These are phyloP conservation scores for Nannochloropsis gaditana DNA, from an alignment of 108 stramenopile genomes.

Conservation along the genomic window DNA sequence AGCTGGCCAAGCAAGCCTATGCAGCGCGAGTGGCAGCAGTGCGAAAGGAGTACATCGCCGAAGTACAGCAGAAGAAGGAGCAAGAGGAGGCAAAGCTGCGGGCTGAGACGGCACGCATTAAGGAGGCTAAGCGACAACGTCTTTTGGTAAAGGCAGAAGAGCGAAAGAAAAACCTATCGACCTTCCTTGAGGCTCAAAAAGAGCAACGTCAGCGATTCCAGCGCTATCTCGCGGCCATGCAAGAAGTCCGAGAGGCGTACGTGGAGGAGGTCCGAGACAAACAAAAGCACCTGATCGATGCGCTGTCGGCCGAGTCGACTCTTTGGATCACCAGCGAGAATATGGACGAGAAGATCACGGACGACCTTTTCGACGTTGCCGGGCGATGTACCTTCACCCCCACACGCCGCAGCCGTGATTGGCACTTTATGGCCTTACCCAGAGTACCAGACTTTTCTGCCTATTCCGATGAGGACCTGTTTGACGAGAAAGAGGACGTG, in stretches of 20 bases:
- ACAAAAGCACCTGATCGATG: not conserved
- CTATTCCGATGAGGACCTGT: not conserved
- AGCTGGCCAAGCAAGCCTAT: not conserved
- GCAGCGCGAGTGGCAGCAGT: not conserved
- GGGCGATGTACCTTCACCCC: not conserved
- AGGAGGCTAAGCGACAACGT: slow-evolving; percentile 12
- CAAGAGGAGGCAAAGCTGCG: not conserved
- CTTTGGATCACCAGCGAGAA: slow-evolving; percentile 20
- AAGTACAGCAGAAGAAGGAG: not conserved
- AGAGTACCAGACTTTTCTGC: not conserved
- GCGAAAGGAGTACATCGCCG: slow-evolving; percentile 3
- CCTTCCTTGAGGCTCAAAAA: not conserved
- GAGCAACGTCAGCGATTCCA: slow-evolving; percentile 1
- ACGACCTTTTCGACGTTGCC: slow-evolving; percentile 10
- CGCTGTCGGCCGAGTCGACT: not conserved
- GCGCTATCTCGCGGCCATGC: not conserved
- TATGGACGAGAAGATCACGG: slow-evolving; percentile 23
- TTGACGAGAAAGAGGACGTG: not conserved
- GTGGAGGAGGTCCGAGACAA: not conserved
- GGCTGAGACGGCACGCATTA: not conserved
- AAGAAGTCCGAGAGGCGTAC: slow-evolving; percentile 11
- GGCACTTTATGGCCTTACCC: slow-evolving; percentile 17
- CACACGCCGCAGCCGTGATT: not conserved
- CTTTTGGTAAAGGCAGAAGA: not conserved
- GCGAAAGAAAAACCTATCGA: not conserved